A percentile compares a stretch with the other conserved stretches of the same genome.
Conservation (phyloP, 2,329 filamentous ascomycete genomes). For the Aureobasidium sp. region DNA sequence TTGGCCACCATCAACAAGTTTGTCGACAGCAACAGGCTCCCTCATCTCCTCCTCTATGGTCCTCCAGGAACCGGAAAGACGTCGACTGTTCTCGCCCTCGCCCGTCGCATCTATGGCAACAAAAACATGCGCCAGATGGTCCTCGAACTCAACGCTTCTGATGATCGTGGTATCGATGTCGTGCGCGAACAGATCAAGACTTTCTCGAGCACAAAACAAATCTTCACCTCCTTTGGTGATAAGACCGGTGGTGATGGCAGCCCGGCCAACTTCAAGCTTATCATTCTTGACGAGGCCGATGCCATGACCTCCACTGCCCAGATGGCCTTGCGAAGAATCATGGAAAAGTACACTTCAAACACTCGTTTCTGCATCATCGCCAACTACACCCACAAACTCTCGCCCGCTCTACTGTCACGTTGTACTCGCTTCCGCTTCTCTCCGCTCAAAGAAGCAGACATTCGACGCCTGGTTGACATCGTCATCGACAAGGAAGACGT, state of each 20-base stretch:
- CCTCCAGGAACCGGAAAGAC: constrained; percentile 97
- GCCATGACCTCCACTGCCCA: constrained; percentile 99
- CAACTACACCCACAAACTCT: constrained; percentile 98
- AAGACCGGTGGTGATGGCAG: constrained; percentile 32
- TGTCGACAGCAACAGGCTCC: constrained; percentile 85
- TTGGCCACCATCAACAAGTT: constrained; percentile 97
- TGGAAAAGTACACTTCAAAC: constrained; percentile 99
- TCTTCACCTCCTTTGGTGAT: constrained; percentile 62
- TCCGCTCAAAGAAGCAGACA: constrained; percentile 82
- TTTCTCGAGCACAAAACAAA: constrained; percentile 95
- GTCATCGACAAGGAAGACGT: constrained; percentile 84
- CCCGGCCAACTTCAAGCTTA: constrained; percentile 69
- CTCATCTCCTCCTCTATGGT: constrained; percentile 92
- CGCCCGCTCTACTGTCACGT: constrained; percentile 81
- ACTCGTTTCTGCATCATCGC: constrained; percentile 97
- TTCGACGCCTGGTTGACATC: constrained; percentile 75
- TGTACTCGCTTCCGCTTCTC: constrained; percentile 95
- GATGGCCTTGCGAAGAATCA: constrained; percentile 93
- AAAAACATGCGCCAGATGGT: constrained; percentile 98
- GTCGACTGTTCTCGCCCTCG: constrained; percentile 88
- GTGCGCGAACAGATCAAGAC: constrained; percentile 99
- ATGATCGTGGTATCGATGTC: constrained; percentile 95
- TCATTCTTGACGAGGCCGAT: constrained; percentile 97
- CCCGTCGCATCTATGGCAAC: constrained; percentile 82
- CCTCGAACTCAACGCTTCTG: constrained; percentile 91